Conservation (phyloP, 257 asterid genomes). For the Anisodus tanguticus region DNA sequence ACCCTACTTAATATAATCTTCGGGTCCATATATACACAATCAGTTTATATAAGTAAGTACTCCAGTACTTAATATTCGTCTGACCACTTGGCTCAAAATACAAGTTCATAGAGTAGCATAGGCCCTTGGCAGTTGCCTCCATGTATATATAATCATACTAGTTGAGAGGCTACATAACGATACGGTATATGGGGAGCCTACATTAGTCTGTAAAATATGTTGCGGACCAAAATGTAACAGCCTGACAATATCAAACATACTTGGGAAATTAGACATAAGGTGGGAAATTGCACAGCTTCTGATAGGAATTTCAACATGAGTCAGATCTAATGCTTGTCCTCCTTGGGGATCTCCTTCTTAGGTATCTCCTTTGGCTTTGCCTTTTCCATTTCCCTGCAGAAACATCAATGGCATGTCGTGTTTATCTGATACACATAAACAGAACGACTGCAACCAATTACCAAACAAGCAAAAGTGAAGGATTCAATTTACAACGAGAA, state of each 20-base stretch:
- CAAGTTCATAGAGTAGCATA: neutral
- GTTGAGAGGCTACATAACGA: neutral
- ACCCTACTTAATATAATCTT: neutral
- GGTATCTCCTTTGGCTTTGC: too few species aligned
- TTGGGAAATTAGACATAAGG: neutral
- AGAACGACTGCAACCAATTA: neutral
- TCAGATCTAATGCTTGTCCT: constrained; percentile 49
- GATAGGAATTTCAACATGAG: neutral
- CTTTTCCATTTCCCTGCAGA: constrained; percentile 37
- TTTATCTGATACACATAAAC: neutral
- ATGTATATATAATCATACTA: neutral
- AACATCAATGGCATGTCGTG: constrained; percentile 6
- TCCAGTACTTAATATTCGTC: too few species aligned
- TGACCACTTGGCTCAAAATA: neutral
- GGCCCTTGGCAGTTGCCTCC: too few species aligned
- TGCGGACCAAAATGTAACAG: neutral
- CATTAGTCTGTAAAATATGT: neutral
- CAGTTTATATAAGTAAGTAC: too few species aligned
- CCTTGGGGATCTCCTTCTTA: constrained; percentile 57
- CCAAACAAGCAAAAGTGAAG: constrained; percentile 28
- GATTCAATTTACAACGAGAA: neutral
- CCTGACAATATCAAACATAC: too few species aligned
- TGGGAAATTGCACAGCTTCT: neutral
- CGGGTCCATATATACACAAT: too few species aligned
- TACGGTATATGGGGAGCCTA: neutral